Percentiles rank a stretch among this genome's conserved stretches.
Conservation (phyloP, 768 basidiomycete genomes). For the Tylopilus rubrobrunneus region DNA sequence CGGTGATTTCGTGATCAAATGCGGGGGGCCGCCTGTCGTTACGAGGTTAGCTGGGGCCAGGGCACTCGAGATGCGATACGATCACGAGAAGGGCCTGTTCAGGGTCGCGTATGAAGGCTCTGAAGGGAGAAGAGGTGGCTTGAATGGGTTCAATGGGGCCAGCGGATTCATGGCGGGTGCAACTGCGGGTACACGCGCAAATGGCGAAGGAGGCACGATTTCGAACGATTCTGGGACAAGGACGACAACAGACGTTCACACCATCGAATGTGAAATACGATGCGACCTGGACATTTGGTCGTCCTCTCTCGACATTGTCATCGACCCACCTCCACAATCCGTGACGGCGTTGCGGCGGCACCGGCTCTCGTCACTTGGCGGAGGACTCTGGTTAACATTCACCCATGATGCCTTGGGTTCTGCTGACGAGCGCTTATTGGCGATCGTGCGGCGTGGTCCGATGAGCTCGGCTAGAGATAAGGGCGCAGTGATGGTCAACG, state of each 20-base stretch:
- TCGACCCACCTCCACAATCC: constrained; percentile 87
- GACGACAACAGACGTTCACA: constrained; percentile 34
- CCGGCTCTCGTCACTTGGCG: constrained; percentile 79
- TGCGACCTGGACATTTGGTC: constrained; percentile 93
- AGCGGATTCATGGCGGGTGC: constrained; percentile 1
- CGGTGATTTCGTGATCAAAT: constrained; percentile 94
- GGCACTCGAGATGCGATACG: constrained; percentile 71
- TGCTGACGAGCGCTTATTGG: constrained; percentile 70
- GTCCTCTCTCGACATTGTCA: constrained; percentile 75
- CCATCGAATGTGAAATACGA: constrained; percentile 85
- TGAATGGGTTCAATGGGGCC: constrained; percentile 20
- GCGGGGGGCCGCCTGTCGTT: constrained; percentile 89
- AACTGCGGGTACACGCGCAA: constrained; percentile 8
- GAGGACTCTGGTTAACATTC: constrained; percentile 91
- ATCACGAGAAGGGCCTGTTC: constrained; percentile 80
- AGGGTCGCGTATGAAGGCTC: constrained; percentile 80
- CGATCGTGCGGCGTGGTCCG: constrained; percentile 72
- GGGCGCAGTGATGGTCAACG: constrained; percentile 85
- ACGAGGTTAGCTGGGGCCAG: constrained; percentile 80
- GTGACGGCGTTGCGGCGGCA: constrained; percentile 85
- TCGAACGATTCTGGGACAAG: background rate
- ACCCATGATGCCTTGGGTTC: constrained; percentile 80
- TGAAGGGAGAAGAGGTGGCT: constrained; percentile 41
- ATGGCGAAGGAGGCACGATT: constrained; percentile 13
- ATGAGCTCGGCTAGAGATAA: constrained; percentile 63